Evolutionary conservation across 177 flowering plant genomes (phyloP).

Genomic region (Vitis hybrid): DNA sequence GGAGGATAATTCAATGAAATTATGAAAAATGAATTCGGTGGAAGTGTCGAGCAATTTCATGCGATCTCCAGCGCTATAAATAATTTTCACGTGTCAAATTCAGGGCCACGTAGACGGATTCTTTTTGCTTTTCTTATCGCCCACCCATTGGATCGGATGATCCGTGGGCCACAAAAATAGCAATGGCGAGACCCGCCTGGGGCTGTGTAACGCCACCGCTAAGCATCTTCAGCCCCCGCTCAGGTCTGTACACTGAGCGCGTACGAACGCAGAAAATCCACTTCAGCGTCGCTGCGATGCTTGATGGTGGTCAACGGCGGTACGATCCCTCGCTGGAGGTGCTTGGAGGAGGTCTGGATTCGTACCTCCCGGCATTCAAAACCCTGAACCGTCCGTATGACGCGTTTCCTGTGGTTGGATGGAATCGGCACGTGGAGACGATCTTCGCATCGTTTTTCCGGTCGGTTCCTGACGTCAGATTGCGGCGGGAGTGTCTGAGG

Average conservation of each 20-base stretch:
- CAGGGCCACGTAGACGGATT: too few relatives aligned
- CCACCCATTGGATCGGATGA: too few relatives aligned
- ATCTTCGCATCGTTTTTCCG: conserved; percentile 81
- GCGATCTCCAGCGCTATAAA: too few relatives aligned
- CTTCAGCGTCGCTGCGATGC: background rate
- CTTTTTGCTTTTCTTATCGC: too few relatives aligned
- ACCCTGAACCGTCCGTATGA: conserved; percentile 48
- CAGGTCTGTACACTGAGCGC: background rate
- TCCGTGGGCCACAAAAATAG: background rate
- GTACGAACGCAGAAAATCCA: too few relatives aligned
- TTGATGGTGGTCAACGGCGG: background rate
- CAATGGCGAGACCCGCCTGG: conserved; percentile 25
- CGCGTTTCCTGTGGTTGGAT: conserved; percentile 65
- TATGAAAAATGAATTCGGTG: too few relatives aligned
- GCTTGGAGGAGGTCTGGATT: conserved; percentile 53
- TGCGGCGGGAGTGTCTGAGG: conserved; percentile 76
- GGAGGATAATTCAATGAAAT: too few relatives aligned
- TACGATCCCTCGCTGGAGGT: conserved; percentile 58
- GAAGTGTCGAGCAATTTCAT: too few relatives aligned
- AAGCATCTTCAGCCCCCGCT: conserved; percentile 1
- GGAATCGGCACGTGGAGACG: conserved; percentile 85
- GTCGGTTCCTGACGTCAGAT: conserved; percentile 57
- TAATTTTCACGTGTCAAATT: too few relatives aligned
- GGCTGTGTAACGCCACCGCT: conserved; percentile 20
- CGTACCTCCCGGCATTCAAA: conserved; percentile 41